Evolutionary conservation across 2,329 filamentous ascomycete genomes (phyloP).

Genomic region (Chaetomium strumarium): DNA sequence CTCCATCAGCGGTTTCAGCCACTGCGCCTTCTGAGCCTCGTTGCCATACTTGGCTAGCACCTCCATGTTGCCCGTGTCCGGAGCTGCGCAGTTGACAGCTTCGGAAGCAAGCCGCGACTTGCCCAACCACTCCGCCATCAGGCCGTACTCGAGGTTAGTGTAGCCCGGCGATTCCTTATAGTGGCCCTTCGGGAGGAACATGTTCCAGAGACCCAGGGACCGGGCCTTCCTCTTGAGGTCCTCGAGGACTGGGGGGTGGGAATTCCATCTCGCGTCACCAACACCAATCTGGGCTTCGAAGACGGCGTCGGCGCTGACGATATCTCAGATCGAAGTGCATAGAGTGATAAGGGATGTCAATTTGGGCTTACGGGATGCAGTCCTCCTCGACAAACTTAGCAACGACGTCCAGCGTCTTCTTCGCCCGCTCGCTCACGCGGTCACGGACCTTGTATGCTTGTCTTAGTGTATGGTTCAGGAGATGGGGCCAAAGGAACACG

Average conservation of each 20-base stretch:
- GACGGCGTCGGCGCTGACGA: slow-evolving; percentile 64
- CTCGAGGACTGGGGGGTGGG: slow-evolving; percentile 76
- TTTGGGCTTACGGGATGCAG: slow-evolving; percentile 63
- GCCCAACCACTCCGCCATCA: slow-evolving; percentile 95
- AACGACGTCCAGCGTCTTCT: slow-evolving; percentile 78
- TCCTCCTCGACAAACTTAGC: slow-evolving; percentile 97
- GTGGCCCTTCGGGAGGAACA: slow-evolving; percentile 93
- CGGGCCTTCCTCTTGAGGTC: slow-evolving; percentile 80
- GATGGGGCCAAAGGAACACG: not conserved
- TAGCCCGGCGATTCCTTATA: slow-evolving; percentile 94
- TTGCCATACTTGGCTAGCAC: slow-evolving; percentile 88
- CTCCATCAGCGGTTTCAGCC: slow-evolving; percentile 74
- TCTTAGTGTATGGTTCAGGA: slow-evolving; percentile 5
- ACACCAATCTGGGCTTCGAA: slow-evolving; percentile 73
- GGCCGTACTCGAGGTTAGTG: slow-evolving; percentile 90
- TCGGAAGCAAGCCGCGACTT: slow-evolving; percentile 78
- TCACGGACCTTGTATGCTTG: slow-evolving; percentile 29
- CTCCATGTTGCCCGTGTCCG: slow-evolving; percentile 95
- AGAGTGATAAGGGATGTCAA: not conserved
- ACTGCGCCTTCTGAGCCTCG: slow-evolving; percentile 75
- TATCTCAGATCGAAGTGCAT: slow-evolving; percentile 1
- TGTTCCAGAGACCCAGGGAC: slow-evolving; percentile 89
- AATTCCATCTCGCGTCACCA: slow-evolving; percentile 70
- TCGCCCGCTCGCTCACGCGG: slow-evolving; percentile 76
- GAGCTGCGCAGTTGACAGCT: slow-evolving; percentile 84